Evolutionary conservation across 306 rosid species (phyloP).

Genomic region (Trichosanthes cucumerina): DNA sequence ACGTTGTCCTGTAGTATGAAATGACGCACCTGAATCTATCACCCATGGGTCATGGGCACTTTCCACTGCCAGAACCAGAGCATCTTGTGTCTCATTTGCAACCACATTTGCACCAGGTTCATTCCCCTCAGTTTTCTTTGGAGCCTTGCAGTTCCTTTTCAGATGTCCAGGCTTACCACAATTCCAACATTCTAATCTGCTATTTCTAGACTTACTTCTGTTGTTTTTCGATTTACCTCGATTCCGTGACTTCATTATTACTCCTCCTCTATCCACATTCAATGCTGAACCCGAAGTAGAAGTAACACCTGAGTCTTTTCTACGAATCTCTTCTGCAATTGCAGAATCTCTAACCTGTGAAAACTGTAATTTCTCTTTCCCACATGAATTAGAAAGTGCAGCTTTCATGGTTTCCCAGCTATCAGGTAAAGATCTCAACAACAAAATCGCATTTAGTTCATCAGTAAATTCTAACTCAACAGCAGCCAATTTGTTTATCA

Average conservation of each 20-base stretch:
- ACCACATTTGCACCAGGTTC: not conserved
- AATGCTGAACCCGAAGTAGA: not conserved
- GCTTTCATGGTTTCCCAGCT: not conserved
- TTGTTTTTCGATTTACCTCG: too few species aligned
- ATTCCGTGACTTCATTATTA: too few species aligned
- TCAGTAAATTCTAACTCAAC: too few species aligned
- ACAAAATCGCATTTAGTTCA: not conserved
- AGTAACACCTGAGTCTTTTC: not conserved
- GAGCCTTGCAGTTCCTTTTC: too few species aligned
- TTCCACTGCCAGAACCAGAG: not conserved
- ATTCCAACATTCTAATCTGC: not conserved
- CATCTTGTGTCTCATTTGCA: not conserved
- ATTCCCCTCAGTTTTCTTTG: not conserved
- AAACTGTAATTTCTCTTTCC: too few species aligned
- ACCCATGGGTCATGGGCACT: not conserved
- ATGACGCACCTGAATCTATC: not conserved
- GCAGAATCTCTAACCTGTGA: not conserved
- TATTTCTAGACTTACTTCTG: not conserved
- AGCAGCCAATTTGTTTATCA: too few species aligned
- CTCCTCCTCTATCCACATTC: not conserved
- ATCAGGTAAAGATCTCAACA: not conserved
- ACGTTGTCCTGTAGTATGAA: not conserved
- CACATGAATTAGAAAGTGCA: too few species aligned
- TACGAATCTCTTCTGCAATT: not conserved
- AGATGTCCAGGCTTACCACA: not conserved